A percentile compares a stretch with the other conserved stretches of the same genome.
Evolutionary conservation across 352 stramenopile species (phyloP).

Genomic region (Phytophthora citricola): DNA sequence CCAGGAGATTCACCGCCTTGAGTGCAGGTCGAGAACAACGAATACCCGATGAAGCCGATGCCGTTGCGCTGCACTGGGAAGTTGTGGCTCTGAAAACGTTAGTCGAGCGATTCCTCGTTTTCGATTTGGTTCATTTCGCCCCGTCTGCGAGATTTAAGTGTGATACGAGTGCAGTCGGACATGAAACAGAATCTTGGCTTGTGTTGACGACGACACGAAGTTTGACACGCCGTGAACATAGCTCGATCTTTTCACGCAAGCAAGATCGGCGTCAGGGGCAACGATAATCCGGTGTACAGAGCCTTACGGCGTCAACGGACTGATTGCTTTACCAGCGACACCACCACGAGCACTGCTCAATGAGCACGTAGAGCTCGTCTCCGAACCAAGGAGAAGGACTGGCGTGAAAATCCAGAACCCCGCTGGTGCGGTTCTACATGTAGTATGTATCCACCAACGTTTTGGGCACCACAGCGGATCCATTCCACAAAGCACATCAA

Average conservation of each 20-base stretch:
- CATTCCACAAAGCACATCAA: neutral
- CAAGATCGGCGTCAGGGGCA: neutral
- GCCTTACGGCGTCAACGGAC: no score
- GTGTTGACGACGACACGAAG: neutral
- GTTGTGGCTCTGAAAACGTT: neutral
- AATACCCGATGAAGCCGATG: neutral
- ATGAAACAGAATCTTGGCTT: neutral
- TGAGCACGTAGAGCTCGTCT: neutral
- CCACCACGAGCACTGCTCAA: neutral
- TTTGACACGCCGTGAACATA: slow-evolving; percentile 3
- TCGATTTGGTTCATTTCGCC: no score
- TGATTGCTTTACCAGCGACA: neutral
- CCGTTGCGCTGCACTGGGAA: neutral
- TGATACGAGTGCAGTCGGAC: neutral
- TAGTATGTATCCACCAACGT: neutral
- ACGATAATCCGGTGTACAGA: no score
- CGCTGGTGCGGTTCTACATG: no score
- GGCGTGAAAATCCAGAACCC: slow-evolving; percentile 1
- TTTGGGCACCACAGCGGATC: neutral
- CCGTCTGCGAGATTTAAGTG: no score
- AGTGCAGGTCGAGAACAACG: neutral
- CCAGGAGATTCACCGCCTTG: slow-evolving; percentile 1
- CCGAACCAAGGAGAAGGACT: neutral
- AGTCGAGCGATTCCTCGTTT: neutral
- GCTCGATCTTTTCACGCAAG: slow-evolving; percentile 3